These are phyloP conservation scores for Biancaea sappan DNA, from an alignment of 306 rosid genomes.

Conservation along the genomic window DNA sequence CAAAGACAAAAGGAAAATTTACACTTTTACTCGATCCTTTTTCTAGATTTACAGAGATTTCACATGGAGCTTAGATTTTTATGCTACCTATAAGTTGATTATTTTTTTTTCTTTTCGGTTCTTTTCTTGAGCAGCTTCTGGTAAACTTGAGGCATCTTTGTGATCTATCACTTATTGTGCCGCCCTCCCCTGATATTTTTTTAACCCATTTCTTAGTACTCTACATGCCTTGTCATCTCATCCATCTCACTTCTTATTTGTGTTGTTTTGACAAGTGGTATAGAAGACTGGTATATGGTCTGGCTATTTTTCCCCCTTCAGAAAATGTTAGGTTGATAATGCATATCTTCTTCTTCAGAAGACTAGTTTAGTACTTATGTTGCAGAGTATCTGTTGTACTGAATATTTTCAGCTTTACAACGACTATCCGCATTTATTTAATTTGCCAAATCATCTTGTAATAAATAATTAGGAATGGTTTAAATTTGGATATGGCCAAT, in stretches of 20 bases:
- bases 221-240: neutral
- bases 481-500: neutral
- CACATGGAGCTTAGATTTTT: neutral
- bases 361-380: neutral
- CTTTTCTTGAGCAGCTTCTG: neutral
- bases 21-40: neutral
- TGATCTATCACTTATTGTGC: neutral
- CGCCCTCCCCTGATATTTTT: neutral
- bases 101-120: too few species aligned
- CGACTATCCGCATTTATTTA: neutral
- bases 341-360: neutral
- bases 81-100: neutral
- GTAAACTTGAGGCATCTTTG: neutral
- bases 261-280: conserved; percentile 2
- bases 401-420: too few species aligned
- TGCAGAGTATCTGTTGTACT: neutral
- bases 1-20: conserved; percentile 6
- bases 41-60: neutral
- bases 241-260: neutral
- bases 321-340: neutral
- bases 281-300: neutral
- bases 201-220: neutral
- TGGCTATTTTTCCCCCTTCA: neutral
- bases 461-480: neutral
- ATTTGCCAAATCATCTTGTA: too few species aligned